Base-by-base conservation (phyloP, 2,329 filamentous ascomycete species). In the Aspergillus sp. region DNA sequence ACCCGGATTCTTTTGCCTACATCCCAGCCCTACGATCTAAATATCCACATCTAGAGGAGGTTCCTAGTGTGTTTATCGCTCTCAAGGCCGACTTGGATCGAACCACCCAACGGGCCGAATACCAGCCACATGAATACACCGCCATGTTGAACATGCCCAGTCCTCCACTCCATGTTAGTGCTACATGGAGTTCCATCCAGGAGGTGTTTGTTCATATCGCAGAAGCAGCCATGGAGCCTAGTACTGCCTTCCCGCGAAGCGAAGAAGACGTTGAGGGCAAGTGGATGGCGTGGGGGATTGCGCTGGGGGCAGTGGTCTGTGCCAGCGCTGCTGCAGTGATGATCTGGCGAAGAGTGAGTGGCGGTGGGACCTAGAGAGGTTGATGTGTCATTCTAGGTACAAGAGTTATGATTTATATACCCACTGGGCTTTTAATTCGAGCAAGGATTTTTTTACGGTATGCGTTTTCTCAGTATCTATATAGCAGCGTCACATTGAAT, bases 41-140 rank as follows among this genome's bases (percentile, higher is more conserved):
- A 57, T 86, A 91, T 54, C 83, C 89, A 0, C 85, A 93, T 43
- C 78, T 98, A 2, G 87, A 95, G 62, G 83, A 88, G n/a, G 73
- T 98, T 27, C 93, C 93, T 0, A 85, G 88, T 7, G 85, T 98
- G 6, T 98, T 95, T 63, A 88, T 89, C 1, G 93, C 91, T 0
- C 75, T 97, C 46, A 98, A 98, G 68, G 93, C 93, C 3, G 93
- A 98, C 66, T 82, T 86, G 54, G 93, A 98, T 66, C 95, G 95
- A 66, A 94, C 91, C 4, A 96, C 90, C n/a, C 93, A 98, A 69
- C 81, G 93, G 46, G 86, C 87, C 47, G 89, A 95, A 65, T 72
- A 85, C 50, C 91, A 96, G 66, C 93, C 93, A 1, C 93, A 98
- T 62, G 85, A 90, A 51, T 96, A 96, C 68, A 94, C 90, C 0